Evolutionary conservation across 257 asterid species (phyloP), one percentile per base, ranked within the genome.

Genomic region (Euphrasia confusa): DNA sequence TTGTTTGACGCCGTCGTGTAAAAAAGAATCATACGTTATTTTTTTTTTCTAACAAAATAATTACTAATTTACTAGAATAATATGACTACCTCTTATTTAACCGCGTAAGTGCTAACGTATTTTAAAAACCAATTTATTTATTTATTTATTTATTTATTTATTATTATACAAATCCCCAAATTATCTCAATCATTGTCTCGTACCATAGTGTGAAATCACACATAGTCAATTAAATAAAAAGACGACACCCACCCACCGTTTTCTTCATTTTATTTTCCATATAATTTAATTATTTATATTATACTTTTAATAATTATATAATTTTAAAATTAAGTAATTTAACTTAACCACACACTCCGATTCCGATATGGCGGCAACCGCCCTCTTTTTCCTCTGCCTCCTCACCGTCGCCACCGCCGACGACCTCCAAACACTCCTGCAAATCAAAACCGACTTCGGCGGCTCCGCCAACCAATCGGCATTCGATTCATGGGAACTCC

Each of bases 401-500:
- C 59, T 77, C 72, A 63, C 80, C 50, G n/a, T 71, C 27, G 81
- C 89, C 60, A 45, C 58, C 68, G 77, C 95, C 77, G 89, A 74
- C 71, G 94, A 92, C 14, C 85, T 78, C 27, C 77, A 81, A 58
- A 55, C 82, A n/a, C 95, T 92, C 12, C 35, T 88, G 2, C 58
- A 83, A 53, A 67, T 92, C 60, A 88, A 89, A 77, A 13, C 80
- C 3, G 57, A 87, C 68, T 78, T 92, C 70, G 67, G 55, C 13
- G 70, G 68, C 47, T 58, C 86, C 52, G 49, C 58, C 69, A 58
- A 86, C 60, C 45, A 42, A 2, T 53, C 58, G 9, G 58, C 81
- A 1, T 84, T 92, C 75, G 80, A 83, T 64, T 71, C 91, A 24
- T 92, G 99, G 99, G 64, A 71, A 8, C 3, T 67, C 4, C 60